Evolutionary conservation across 2,329 filamentous ascomycete species (phyloP).

Genomic region (Ustulina deusta): DNA sequence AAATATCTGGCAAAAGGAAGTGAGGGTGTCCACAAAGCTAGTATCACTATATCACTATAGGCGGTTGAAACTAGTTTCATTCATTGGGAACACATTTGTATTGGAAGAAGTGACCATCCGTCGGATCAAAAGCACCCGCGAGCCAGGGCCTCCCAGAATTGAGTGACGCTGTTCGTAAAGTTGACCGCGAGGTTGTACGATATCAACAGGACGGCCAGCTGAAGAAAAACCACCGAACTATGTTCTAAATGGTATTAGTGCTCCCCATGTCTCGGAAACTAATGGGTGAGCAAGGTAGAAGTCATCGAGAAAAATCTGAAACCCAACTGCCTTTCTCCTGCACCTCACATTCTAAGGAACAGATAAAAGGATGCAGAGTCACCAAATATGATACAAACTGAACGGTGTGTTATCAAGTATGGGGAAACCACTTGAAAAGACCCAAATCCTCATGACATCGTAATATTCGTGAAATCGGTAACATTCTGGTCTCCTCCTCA

Average conservation of each 20-base stretch:
- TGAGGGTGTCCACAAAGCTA: not conserved
- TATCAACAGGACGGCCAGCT: not conserved
- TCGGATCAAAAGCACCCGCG: not conserved
- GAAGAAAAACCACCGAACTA: slow-evolving; percentile 10
- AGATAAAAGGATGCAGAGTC: not conserved
- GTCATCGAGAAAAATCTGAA: slow-evolving; percentile 3
- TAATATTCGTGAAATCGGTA: slow-evolving; percentile 30
- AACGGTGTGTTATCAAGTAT: slow-evolving; percentile 11
- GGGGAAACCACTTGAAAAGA: slow-evolving; percentile 17
- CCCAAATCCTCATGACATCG: slow-evolving; percentile 23
- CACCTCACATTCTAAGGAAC: slow-evolving; percentile 26
- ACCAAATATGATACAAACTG: slow-evolving; percentile 4
- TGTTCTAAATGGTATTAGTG: not conserved
- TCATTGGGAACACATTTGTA: slow-evolving; percentile 17
- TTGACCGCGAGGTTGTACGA: not conserved
- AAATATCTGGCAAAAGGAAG: not conserved
- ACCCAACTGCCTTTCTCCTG: slow-evolving; percentile 1
- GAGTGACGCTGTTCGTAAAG: not conserved
- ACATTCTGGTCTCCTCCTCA: slow-evolving; percentile 31
- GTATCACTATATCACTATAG: not conserved
- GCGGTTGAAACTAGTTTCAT: not conserved
- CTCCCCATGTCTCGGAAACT: not conserved
- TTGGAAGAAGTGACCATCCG: slow-evolving; percentile 15
- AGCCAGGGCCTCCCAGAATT: not conserved
- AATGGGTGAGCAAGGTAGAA: not conserved